Evolutionary conservation across 2,329 filamentous ascomycete genomes (phyloP), one percentile per base, ranked within the genome.

Genomic region (Zymoseptoria brevis): DNA sequence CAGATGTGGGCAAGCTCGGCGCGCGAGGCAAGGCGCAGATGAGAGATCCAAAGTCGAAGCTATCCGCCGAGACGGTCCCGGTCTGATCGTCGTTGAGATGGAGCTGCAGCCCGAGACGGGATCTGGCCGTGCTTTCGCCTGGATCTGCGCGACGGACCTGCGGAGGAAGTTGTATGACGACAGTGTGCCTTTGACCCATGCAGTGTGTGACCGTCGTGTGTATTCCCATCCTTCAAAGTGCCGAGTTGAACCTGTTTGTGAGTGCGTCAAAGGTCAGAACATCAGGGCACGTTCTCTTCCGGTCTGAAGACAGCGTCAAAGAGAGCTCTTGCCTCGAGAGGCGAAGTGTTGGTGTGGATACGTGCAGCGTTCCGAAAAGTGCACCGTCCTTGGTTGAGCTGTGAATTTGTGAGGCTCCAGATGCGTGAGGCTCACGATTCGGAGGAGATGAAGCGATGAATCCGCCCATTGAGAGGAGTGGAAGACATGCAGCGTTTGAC

Each of bases 1-100:
- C 54, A 54, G 56, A 54, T 53, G 26, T 8, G 26, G 26, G 26
- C 26, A 29, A 29, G 52, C 52, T n/a, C 29, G 35, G 53, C 50
- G 51, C 45, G 50, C 45, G n/a, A 61, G 52, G 57, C 60, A 62
- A 62, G 62, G 62, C 54, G 56, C 41, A 45, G 35, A 45, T 45
- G 35, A 45, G 35, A 45, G 35, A 45, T 45, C 35, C 16, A 29
- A 29, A 29, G 26, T 29, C 26, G 26, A 29, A 29, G 26, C 26
- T 29, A 8, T 29, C 26, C 26, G 26, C 26, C 26, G 26, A 29
- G 26, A 45, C 35, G 35, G 35, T 45, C 35, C 35, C 7, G 11
- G 13, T 1, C 35, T 45, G 35, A 45, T 45, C 35, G 13, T 45
- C 35, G 35, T 45, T 45, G 35, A 45, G 35, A 45, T n/a, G 35